These are phyloP conservation scores for Aspergillus ostianus DNA, from an alignment of 495 filamentous ascomycete genomes.

Conservation along the genomic window DNA sequence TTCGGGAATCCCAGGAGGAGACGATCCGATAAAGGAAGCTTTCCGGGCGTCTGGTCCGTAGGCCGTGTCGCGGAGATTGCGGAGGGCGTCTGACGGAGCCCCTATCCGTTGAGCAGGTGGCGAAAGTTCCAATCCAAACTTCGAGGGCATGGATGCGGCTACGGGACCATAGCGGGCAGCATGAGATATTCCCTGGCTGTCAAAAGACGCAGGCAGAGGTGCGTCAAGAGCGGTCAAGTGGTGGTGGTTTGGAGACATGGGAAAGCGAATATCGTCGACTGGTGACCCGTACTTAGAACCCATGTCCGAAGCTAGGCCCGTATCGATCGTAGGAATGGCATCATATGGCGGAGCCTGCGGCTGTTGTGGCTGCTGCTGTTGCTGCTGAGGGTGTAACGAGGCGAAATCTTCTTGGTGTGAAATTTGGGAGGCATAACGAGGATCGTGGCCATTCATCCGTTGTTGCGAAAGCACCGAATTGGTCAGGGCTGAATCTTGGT, in stretches of 20 bases:
- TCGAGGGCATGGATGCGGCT: slow-evolving; percentile 87
- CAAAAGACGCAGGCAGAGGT: slow-evolving; percentile 90
- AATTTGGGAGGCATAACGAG: slow-evolving; percentile 39
- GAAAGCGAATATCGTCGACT: slow-evolving; percentile 65
- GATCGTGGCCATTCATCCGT: slow-evolving; percentile 49
- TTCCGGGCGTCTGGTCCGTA: slow-evolving; percentile 68
- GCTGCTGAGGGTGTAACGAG: slow-evolving; percentile 45
- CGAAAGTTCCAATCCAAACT: slow-evolving; percentile 82
- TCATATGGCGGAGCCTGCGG: slow-evolving; percentile 36
- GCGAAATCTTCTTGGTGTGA: slow-evolving; percentile 41
- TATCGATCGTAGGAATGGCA: slow-evolving; percentile 73
- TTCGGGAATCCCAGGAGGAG: slow-evolving; percentile 54
- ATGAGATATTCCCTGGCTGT: slow-evolving; percentile 92
- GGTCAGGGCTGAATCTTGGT: slow-evolving; percentile 72
- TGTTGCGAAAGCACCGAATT: slow-evolving; percentile 80
- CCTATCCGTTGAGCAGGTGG: slow-evolving; percentile 59
- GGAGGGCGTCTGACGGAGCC: slow-evolving; percentile 69
- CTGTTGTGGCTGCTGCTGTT: slow-evolving; percentile 4
- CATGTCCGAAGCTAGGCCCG: slow-evolving; percentile 70
- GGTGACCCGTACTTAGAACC: slow-evolving; percentile 89
- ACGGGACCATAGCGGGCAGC: slow-evolving; percentile 87
- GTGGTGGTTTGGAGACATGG: slow-evolving; percentile 66
- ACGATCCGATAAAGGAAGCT: slow-evolving; percentile 60
- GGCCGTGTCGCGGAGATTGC: slow-evolving; percentile 78
- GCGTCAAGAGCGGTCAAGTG: slow-evolving; percentile 87